Evolutionary conservation across 257 asterid species (phyloP).

Genomic region (Verbascum thapsus): DNA sequence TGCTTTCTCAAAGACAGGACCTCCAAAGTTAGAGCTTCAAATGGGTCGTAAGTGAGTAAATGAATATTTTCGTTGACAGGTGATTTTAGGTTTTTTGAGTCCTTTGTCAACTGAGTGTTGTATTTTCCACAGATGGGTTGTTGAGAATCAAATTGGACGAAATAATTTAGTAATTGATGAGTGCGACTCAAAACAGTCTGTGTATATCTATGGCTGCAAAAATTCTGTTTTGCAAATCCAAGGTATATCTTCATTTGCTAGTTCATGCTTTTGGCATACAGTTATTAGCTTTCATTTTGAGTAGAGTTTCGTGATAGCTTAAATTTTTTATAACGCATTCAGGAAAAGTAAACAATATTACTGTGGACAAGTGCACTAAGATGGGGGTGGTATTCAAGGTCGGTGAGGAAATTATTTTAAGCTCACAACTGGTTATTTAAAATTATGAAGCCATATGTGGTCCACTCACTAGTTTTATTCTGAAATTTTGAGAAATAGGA

Average conservation of each 20-base stretch:
- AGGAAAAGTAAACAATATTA: slow-evolving; percentile 98
- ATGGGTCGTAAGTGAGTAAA: slow-evolving; percentile 99
- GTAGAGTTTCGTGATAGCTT: slow-evolving; percentile 24
- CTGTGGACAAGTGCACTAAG: slow-evolving; percentile 95
- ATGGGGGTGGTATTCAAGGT: slow-evolving; percentile 96
- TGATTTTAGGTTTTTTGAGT: slow-evolving; percentile 23
- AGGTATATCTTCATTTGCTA: slow-evolving; percentile 47
- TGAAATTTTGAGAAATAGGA: slow-evolving; percentile 53
- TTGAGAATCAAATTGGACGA: slow-evolving; percentile 90
- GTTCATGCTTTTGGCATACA: not conserved
- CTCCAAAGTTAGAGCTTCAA: slow-evolving; percentile 94
- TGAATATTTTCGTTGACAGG: not conserved
- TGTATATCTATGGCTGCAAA: slow-evolving; percentile 89
- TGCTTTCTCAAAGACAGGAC: slow-evolving; percentile 72
- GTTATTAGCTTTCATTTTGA: not conserved
- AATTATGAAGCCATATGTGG: slow-evolving; percentile 3
- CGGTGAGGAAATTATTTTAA: slow-evolving; percentile 30
- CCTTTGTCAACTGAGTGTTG: slow-evolving; percentile 23
- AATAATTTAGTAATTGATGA: slow-evolving; percentile 86
- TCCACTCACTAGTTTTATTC: slow-evolving; percentile 31
- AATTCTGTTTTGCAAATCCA: slow-evolving; percentile 85
- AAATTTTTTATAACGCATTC: slow-evolving; percentile 30
- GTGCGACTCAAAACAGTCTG: slow-evolving; percentile 93
- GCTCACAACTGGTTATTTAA: slow-evolving; percentile 16
- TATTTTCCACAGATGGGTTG: slow-evolving; percentile 79